These are phyloP conservation scores for Aquanectria penicillioides DNA, from an alignment of 2,329 filamentous ascomycete genomes.

Conservation along the genomic window DNA sequence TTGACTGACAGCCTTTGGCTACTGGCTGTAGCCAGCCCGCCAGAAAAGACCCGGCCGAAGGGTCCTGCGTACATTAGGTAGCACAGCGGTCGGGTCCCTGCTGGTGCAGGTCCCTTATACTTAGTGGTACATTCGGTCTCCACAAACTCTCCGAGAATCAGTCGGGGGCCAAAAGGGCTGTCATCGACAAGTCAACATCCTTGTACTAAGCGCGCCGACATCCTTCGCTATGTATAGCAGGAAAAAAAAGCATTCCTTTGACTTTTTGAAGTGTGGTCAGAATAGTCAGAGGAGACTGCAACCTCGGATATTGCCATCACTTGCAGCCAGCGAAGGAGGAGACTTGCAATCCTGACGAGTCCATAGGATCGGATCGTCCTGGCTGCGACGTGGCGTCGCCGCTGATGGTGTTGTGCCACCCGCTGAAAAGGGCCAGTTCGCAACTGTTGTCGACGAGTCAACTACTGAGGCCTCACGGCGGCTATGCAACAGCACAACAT, in stretches of 20 bases:
- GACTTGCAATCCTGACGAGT: not conserved
- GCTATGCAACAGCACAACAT: not conserved
- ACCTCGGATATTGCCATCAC: not conserved
- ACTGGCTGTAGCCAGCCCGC: not conserved
- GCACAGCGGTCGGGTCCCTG: too few species aligned
- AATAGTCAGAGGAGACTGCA: slow-evolving; percentile 6
- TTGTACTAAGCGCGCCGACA: not conserved
- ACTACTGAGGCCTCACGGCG: not conserved
- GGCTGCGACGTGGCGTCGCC: not conserved
- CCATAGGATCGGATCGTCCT: not conserved
- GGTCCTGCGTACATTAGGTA: not conserved
- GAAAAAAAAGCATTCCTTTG: not conserved
- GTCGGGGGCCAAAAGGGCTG: slow-evolving; percentile 8
- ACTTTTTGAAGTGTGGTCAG: not conserved
- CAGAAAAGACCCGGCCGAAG: slow-evolving; percentile 2
- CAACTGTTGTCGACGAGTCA: slow-evolving; percentile 4
- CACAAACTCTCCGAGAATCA: slow-evolving; percentile 25
- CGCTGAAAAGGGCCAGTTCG: not conserved
- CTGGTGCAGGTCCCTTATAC: slow-evolving; percentile 12
- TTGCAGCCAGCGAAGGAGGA: not conserved
- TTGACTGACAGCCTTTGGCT: not conserved
- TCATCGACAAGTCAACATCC: slow-evolving; percentile 13
- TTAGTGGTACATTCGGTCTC: slow-evolving; percentile 24
- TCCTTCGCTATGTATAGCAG: slow-evolving; percentile 6
- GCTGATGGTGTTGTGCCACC: slow-evolving; percentile 1